Evolutionary conservation across 805 yeast genomes (phyloP), one percentile per base, ranked within the genome.

Genomic region (Lachancea thermotolerans): DNA sequence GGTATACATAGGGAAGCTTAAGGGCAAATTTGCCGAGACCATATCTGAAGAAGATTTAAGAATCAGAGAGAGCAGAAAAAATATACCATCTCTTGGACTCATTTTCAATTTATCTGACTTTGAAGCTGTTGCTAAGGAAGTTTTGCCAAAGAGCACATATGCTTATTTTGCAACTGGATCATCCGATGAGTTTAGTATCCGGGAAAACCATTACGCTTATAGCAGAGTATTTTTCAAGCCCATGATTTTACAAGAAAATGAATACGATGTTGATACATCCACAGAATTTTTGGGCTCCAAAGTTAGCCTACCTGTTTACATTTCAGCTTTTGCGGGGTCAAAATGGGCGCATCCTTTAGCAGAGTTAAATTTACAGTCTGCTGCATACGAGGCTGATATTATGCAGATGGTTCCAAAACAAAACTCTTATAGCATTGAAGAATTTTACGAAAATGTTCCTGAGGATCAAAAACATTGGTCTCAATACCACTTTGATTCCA

Each of bases 211-310:
- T 44, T 51, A 60, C 34, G 70, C 74, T 12, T 76, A 59, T 53
- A 54, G 60, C 33, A 58, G 70, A 43, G 66, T 74, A 15, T 69
- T 66, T 45, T 71, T 77, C 53, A 69, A 70, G 31, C 80, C 81
- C 15, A 69, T 70, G 40, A 66, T 70, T 14, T 53, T 72, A 44
- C 60, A 62, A 2, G 64, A 65, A 42, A 70, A 67, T 3, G 45
- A 57, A 1, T 47, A 60, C 4, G 45, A 48, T 14, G 57, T 68
- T 30, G 75, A 73, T 50, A 54, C 70, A 4, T 56, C 70, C 9
- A 76, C 80, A n/a, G 58, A 65, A 11, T 68, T 79, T 62, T 58
- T 75, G 15, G 82, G 81, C 0, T 53, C 71, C n/a, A 62, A 66
- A 37, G 67, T 73, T 0, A 56, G 57, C 25, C 66, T 69, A 15